phyloP scores from a whole-genome alignment of 106 monocot species.

The Dendrobium huoshanense region DNA sequence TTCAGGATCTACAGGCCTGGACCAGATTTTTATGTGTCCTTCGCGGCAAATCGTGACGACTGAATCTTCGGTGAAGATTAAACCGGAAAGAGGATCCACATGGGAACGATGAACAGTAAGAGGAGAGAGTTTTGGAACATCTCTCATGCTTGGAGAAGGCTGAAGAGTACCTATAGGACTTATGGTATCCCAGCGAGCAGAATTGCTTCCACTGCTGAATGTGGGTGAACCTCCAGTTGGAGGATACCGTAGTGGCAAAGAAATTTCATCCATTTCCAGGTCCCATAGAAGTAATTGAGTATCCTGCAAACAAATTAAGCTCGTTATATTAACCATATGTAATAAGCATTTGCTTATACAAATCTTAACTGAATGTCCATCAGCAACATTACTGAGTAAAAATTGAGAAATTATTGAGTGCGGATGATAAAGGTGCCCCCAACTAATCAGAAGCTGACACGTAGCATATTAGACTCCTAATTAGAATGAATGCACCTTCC shows the following conservation, averaged over 20 bases:
- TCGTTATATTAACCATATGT: neutral
- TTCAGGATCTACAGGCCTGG: constrained; percentile 28
- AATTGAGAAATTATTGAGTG: too few species aligned
- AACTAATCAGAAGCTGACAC: too few species aligned
- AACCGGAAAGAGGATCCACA: constrained; percentile 46
- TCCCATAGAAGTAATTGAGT: constrained; percentile 64
- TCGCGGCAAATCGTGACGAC: constrained; percentile 53
- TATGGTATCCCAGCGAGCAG: constrained; percentile 41
- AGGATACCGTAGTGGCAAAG: constrained; percentile 29
- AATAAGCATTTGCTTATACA: too few species aligned
- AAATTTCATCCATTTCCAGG: constrained; percentile 50
- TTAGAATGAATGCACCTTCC: too few species aligned
- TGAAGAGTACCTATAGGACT: constrained; percentile 44
- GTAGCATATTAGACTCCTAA: too few species aligned
- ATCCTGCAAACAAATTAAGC: constrained; percentile 30
- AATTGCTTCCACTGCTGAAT: constrained; percentile 47
- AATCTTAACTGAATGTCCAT: too few species aligned
- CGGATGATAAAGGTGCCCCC: too few species aligned
- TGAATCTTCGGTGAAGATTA: constrained; percentile 39
- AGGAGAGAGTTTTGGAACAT: constrained; percentile 52
- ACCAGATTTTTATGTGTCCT: constrained; percentile 55
- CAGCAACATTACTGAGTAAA: too few species aligned
- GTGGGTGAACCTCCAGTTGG: constrained; percentile 54
- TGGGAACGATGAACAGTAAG: constrained; percentile 45
- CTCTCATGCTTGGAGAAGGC: constrained; percentile 49